Evolutionary conservation across 805 yeast genomes (phyloP), one percentile per base, ranked within the genome.

Genomic region (Saturnispora zaruensis): DNA sequence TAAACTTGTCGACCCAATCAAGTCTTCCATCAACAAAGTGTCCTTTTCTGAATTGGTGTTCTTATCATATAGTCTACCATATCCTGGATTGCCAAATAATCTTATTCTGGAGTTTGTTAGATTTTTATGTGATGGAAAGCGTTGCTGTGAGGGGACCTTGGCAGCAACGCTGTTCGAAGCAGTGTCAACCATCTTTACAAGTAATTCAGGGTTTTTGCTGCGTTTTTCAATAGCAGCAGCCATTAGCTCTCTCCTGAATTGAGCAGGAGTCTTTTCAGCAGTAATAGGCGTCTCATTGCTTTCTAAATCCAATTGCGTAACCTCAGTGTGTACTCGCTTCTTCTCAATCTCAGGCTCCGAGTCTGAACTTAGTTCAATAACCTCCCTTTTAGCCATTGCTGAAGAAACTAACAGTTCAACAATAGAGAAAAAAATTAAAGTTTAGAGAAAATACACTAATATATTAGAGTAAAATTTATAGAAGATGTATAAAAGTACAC

Each of bases 211-310:
- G 40, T 41, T 21, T 25, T 52, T 55, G 25, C 50, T 14, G 16
- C 65, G 45, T 40, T 44, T 49, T 34, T 58, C 58, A 6, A 64
- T 63, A 6, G 66, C 66, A 4, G 48, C 51, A 1, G 60, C 63
- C 20, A 55, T 30, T 41, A 58, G 30, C 13, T 55, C 55, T 21
- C 64, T 53, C 53, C 53, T 44, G 5, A 16, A 18, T 47, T 50
- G 45, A 25, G 47, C 50, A 23, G 51, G 53, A 1, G 30, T 44
- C 41, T 45, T 32, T 40, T n/a, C 7, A 37, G 26, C 25, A 20
- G 2, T 23, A 16, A 5, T 8, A 6, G 43, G 21, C 20, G n/a
- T 28, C 7, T n/a, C 23, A 18, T 37, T 34, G 32, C 28, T 28
- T 9, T 50, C 58, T 24, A 52, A 46, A 14, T 38, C 46, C 3